Percentiles rank a stretch among this genome's conserved stretches.
Conservation (phyloP, 2,329 filamentous ascomycete genomes). For the Trichoderma gracile region DNA sequence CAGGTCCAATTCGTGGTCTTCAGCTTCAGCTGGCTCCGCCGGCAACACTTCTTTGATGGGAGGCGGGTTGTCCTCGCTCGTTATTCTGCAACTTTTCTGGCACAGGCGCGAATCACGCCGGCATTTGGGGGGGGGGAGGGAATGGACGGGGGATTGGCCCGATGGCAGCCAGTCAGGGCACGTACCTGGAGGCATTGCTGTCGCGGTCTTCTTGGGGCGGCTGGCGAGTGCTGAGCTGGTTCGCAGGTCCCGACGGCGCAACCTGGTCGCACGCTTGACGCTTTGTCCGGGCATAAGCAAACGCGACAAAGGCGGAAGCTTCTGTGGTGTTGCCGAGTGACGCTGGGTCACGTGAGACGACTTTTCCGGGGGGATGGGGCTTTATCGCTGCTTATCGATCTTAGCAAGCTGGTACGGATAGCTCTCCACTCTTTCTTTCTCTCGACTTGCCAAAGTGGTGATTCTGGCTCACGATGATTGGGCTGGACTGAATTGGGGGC, state of each 20-base stretch:
- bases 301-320: slow-evolving; percentile 17
- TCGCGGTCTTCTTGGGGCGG: background rate
- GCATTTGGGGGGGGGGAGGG: background rate
- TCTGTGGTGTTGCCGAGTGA: slow-evolving; percentile 16
- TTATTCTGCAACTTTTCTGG: background rate
- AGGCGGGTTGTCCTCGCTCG: no score
- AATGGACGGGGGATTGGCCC: background rate
- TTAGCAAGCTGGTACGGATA: background rate
- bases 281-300: slow-evolving; percentile 16
- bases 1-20: background rate
- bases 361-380: background rate
- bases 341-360: slow-evolving; percentile 8
- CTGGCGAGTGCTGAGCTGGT: background rate
- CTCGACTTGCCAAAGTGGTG: background rate
- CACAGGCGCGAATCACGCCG: background rate
- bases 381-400: background rate
- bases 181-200: slow-evolving; percentile 29
- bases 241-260: slow-evolving; percentile 19
- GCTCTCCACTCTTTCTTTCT: background rate
- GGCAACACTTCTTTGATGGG: background rate
- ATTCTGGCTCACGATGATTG: background rate
- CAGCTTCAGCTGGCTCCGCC: background rate
- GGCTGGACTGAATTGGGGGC: no score
- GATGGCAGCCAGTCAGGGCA: background rate
- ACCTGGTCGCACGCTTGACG: slow-evolving; percentile 21